Conservation (phyloP, 2,329 filamentous ascomycete genomes). For the Aspergillus tamarii region DNA sequence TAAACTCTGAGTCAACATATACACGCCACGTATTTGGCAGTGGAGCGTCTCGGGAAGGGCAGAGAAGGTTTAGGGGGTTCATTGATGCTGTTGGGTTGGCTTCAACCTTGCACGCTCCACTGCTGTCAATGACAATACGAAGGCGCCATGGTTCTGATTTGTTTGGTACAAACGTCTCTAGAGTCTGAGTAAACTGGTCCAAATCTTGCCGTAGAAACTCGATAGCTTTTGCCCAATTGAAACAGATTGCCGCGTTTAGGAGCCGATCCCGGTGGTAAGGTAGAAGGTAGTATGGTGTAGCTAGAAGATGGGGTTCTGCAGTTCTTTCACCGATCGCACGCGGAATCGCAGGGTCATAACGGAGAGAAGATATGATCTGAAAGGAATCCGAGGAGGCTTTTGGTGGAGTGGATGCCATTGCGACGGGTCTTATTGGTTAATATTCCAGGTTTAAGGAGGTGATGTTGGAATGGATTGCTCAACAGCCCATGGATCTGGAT, state of each 20-base stretch:
- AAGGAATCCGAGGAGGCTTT: constrained; percentile 48
- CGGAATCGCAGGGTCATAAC: constrained; percentile 67
- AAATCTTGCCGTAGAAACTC: constrained; percentile 35
- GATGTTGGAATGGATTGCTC: neutral
- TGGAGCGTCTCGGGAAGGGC: constrained; percentile 24
- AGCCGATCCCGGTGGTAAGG: constrained; percentile 78
- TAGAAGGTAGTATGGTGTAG: constrained; percentile 76
- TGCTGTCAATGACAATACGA: constrained; percentile 37
- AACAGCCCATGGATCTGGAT: neutral
- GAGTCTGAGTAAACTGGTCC: constrained; percentile 28
- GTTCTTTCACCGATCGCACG: constrained; percentile 30
- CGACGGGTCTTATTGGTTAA: neutral
- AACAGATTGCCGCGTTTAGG: constrained; percentile 59
- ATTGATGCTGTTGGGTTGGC: constrained; percentile 32
- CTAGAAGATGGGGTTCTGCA: constrained; percentile 39
- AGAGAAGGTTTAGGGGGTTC: constrained; percentile 29
- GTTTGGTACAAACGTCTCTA: constrained; percentile 38
- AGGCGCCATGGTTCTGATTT: constrained; percentile 41
- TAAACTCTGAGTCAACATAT: constrained; percentile 56
- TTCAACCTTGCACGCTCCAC: constrained; percentile 37
- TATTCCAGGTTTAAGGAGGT: neutral
- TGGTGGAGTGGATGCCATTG: constrained; percentile 4
- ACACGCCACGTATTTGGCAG: constrained; percentile 49
- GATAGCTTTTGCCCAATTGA: constrained; percentile 48
- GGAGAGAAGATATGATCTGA: constrained; percentile 70